Base-by-base conservation (phyloP, 1,284 basidiomycete genomes). In the Cutaneotrichosporon spelunceum region DNA sequence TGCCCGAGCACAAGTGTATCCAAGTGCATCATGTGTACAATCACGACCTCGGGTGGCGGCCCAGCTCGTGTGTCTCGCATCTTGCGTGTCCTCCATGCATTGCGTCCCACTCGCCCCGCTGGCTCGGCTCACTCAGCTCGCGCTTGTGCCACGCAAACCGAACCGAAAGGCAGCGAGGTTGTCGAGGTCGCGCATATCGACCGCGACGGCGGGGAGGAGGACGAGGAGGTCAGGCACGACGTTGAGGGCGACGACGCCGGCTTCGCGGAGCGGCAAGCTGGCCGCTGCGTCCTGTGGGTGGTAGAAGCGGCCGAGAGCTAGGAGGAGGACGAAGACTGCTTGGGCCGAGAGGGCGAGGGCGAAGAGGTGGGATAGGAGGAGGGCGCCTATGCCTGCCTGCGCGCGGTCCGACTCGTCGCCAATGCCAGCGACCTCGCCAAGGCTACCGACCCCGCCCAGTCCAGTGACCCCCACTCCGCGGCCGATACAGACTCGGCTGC, bases 151-250 rank as follows among this genome's bases (percentile, higher is more conserved):
- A 50, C 2, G 13, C 26, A 19, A 50, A 50, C 11, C 52, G 52
- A 26, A 54, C n/a, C n/a, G n/a, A 54, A 16, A 11, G 2, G 34
- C 53, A 36, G n/a, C n/a, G 14, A 44, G 23, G 16, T 11, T 10
- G 26, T 42, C 36, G 26, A 44, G 53, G 39, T 54, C 39, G 53
- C n/a, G 36, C 24, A 54, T n/a, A 19, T 39, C 36, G 24, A 54
- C 14, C 2, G 21, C 3, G 19, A 54, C 39, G 26, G 30, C 29
- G 16, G 53, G 53, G 2, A 54, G 36, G 9, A 42, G 16, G 2
- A 44, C 53, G 13, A 54, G 14, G 24, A 39, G 14, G 24, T 39
- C 36, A 2, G 53, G 53, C 4, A 42, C 24, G 21, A 44, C 34
- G 39, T 27, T 44, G 13, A 42, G 30, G 24, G 29, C 19, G 23